Conservation (phyloP, 225 moss, liverwort and hornwort genomes). For the Marchantia paleacea region DNA sequence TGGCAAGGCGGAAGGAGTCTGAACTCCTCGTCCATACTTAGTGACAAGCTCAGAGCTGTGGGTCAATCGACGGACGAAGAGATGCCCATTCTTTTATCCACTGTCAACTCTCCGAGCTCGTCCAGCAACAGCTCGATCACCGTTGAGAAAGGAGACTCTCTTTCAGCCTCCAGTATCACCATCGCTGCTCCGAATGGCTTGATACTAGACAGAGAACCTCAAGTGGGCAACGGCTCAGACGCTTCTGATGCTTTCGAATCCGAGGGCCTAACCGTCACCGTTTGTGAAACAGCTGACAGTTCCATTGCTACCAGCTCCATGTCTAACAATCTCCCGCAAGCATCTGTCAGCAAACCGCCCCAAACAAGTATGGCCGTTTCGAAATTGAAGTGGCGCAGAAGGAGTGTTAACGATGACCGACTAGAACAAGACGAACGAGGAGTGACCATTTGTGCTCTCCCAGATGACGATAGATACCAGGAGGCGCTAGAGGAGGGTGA, state of each 20-base stretch:
- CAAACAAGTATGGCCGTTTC: conserved; percentile 51
- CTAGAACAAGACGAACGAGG: conserved; percentile 60
- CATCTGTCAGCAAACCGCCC: background rate
- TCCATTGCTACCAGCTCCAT: background rate
- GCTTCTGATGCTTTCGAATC: conserved; percentile 21
- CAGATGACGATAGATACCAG: conserved; percentile 58
- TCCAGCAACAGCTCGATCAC: conserved; percentile 35
- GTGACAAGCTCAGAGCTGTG: conserved; percentile 2
- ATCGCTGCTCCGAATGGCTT: conserved; percentile 57
- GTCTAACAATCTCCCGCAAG: background rate
- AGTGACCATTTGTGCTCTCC: conserved; percentile 77
- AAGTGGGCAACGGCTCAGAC: conserved; percentile 19
- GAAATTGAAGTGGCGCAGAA: conserved; percentile 70
- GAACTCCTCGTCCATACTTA: background rate
- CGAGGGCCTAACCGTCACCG: conserved; percentile 42
- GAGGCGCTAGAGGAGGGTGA: conserved; percentile 74
- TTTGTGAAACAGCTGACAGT: conserved; percentile 9
- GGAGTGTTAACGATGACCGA: conserved; percentile 19
- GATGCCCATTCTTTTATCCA: conserved; percentile 38
- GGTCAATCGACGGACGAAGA: conserved; percentile 40
- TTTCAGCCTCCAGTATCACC: conserved; percentile 50
- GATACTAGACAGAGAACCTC: conserved; percentile 52
- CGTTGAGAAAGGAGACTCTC: conserved; percentile 33
- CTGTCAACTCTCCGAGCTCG: conserved; percentile 38
- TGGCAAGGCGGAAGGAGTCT: conserved; percentile 14